Conservation (phyloP, 2,329 filamentous ascomycete species). For the Diaporthe sp. region DNA sequence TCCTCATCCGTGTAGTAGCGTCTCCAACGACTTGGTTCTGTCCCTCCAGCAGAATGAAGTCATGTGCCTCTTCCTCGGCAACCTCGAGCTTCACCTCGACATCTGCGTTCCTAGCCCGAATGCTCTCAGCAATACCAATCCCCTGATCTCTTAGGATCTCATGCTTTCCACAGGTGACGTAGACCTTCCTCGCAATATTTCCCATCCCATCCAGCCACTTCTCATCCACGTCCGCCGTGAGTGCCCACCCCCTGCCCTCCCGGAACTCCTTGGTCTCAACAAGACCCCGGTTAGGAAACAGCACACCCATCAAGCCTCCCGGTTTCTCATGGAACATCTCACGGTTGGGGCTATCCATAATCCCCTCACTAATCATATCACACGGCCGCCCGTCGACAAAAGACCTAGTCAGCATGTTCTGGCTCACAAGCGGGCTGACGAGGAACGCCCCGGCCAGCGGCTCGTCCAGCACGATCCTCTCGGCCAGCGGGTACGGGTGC, state of each 20-base stretch:
- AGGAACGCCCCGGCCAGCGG: slow-evolving; percentile 46
- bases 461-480: slow-evolving; percentile 39
- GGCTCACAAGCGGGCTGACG: slow-evolving; percentile 47
- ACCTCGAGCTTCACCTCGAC: slow-evolving; percentile 44
- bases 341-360: slow-evolving; percentile 29
- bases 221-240: slow-evolving; percentile 43
- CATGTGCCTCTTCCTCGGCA: slow-evolving; percentile 45
- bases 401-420: slow-evolving; percentile 36
- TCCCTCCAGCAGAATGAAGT: slow-evolving; percentile 47
- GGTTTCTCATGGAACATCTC: slow-evolving; percentile 32
- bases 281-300: slow-evolving; percentile 5
- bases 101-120: slow-evolving; percentile 37
- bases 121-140: slow-evolving; percentile 39
- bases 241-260: slow-evolving; percentile 40
- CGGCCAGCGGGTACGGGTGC: slow-evolving; percentile 42
- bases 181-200: slow-evolving; percentile 39
- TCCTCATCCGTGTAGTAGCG: slow-evolving; percentile 45
- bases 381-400: slow-evolving; percentile 42
- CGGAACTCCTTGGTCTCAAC: slow-evolving; percentile 14
- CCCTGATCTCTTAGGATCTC: slow-evolving; percentile 47
- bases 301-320: not conserved
- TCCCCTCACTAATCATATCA: slow-evolving; percentile 46
- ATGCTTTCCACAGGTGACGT: slow-evolving; percentile 46
- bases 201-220: slow-evolving; percentile 44
- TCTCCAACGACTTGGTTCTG: slow-evolving; percentile 38